Evolutionary conservation across 23 red algal species (phyloP), one percentile per base, ranked within the genome.

Genomic region (Pyropia haitanensis): DNA sequence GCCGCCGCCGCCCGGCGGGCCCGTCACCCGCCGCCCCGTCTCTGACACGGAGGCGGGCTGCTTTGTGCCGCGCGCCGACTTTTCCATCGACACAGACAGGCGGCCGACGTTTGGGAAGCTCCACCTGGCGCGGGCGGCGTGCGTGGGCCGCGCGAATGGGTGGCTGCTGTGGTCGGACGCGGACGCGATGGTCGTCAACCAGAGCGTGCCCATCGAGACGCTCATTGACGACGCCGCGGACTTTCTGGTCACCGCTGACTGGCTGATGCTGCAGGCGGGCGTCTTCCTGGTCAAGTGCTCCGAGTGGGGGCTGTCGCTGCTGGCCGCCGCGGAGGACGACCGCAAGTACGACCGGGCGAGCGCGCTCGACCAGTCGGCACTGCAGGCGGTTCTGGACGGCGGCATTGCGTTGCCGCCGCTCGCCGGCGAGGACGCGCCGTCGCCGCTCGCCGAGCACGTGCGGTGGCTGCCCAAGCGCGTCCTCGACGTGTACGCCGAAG

Each of bases 91-190:
- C 52, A 61, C 68, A 62, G 27, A 60, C 13, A 56, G 88, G 7
- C 75, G 75, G 4, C 64, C 88, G 22, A 93, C 88, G 3, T 93
- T 93, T 80, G 88, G 88, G 19, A 93, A 93, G 61, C 72, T 93
- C 28, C 72, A 84, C 21, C 58, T 93, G 24, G 73, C 80, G 31
- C 60, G 66, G 20, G 61, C 79, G 24, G 88, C 88, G 28, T 93
- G 88, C 61, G 31, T 83, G 13, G 78, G 78, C 0, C 60, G 88
- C 25, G 66, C 52, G 18, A 68, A 93, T 21, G 69, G 69, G 17
- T 93, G 88, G 88, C 57, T 93, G 48, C 63, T 93, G 49, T 93
- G 88, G 88, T 65, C 49, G 28, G 88, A 93, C 71, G 88, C 88
- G 31, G 88, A 93, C 70, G 88, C 88, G 17, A 64, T 93, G 71